Evolutionary conservation across 2,329 filamentous ascomycete species (phyloP).

Genomic region (Alternaria sp.): DNA sequence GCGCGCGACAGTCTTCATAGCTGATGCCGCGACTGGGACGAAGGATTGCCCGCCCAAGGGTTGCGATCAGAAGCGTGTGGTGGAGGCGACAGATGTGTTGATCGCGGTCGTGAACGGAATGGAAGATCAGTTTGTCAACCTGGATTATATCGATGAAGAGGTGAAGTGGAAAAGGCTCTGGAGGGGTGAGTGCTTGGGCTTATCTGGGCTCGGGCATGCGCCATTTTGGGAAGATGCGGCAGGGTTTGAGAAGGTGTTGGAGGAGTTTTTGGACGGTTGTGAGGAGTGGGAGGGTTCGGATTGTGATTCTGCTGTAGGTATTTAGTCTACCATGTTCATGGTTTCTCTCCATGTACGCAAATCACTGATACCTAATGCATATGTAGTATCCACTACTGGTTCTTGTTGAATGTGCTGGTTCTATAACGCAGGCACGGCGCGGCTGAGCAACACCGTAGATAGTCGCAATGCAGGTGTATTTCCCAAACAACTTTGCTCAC

Average conservation of each 20-base stretch:
- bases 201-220: slow-evolving; percentile 36
- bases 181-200: slow-evolving; percentile 32
- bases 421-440: background rate
- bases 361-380: background rate
- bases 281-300: background rate
- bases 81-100: slow-evolving; percentile 25
- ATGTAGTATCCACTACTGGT: background rate
- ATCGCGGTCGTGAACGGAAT: slow-evolving; percentile 40
- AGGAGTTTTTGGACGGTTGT: slow-evolving; percentile 26
- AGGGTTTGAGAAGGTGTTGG: slow-evolving; percentile 21
- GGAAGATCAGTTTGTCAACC: slow-evolving; percentile 38
- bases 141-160: slow-evolving; percentile 39
- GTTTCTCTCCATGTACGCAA: background rate
- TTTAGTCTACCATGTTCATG: background rate
- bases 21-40: slow-evolving; percentile 17
- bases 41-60: slow-evolving; percentile 6
- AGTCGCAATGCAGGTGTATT: background rate
- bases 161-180: slow-evolving; percentile 36
- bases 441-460: background rate
- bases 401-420: background rate
- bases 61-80: slow-evolving; percentile 31
- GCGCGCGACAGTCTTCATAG: slow-evolving; percentile 34
- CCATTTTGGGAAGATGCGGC: slow-evolving; percentile 40
- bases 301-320: background rate
- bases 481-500: background rate